These are phyloP conservation scores for Apiospora malaysiana DNA, from an alignment of 2,329 filamentous ascomycete species.

Conservation along the genomic window DNA sequence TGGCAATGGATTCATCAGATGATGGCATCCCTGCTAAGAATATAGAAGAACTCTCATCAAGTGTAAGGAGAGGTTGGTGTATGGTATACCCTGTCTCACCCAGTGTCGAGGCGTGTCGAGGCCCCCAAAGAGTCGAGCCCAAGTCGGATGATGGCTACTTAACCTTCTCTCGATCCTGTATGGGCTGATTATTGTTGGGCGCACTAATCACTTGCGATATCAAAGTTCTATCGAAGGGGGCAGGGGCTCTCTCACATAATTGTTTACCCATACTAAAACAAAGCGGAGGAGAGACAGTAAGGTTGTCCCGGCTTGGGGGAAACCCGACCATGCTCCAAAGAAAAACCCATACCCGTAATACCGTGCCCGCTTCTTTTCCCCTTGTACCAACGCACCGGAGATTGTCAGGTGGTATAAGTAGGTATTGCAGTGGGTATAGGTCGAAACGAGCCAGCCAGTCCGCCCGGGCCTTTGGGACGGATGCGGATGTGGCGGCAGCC, in stretches of 20 bases:
- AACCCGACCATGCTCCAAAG: neutral
- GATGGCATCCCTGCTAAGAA: neutral
- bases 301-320: neutral
- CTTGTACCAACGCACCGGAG: neutral
- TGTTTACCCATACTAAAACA: neutral
- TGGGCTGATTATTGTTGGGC: too few relatives aligned
- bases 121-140: neutral
- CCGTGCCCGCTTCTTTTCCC: neutral
- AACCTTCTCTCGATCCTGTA: too few relatives aligned
- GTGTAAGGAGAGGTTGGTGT: neutral
- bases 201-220: too few relatives aligned
- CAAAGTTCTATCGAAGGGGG: too few relatives aligned
- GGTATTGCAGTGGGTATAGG: neutral
- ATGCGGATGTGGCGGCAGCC: neutral
- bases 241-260: too few relatives aligned
- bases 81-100: neutral
- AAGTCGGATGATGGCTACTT: neutral
- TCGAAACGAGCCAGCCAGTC: neutral
- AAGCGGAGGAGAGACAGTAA: neutral
- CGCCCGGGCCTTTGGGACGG: neutral
- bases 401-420: neutral
- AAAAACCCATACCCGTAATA: neutral
- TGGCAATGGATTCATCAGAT: neutral
- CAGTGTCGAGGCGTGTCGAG: neutral
- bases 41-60: neutral